Evolutionary conservation across 2,329 filamentous ascomycete species (phyloP), one percentile per base, ranked within the genome.

Genomic region (Xylaria sp.): DNA sequence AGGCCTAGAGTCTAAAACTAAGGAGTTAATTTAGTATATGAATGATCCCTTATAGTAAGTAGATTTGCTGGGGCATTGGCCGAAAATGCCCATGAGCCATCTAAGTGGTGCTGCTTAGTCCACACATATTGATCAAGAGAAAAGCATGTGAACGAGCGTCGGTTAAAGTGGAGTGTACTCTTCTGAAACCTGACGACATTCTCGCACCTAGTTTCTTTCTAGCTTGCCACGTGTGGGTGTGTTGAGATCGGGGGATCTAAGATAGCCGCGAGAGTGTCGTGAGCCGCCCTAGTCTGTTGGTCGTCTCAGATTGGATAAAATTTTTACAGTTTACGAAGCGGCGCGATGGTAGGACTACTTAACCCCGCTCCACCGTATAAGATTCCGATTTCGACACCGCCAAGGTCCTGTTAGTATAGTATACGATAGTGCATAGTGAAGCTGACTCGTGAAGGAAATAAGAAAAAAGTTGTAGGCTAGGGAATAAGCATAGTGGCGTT

Each of bases 261-360:
- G 42, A 34, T 66, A 61, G 51, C 51, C 58, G 34, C 34, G 9
- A 32, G 17, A 36, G 12, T 42, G 39, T 42, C 39, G 48, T 54
- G 11, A 51, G 48, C 34, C 32, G 19, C 47, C 19, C n/a, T 42
- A 17, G 11, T 61, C 19, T 50, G 47, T 7, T 21, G 2, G 27
- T 17, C 24, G 24, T 53, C 14, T 21, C 12, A 32, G 21, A 8
- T 17, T 30, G 14, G 30, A 17, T 14, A 19, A 11, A 27, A 2
- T 7, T 24, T 62, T 17, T 34, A 45, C 14, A 7, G n/a, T 51
- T 34, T 51, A 36, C 47, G 21, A 14, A 54, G 39, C 11, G 51
- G 17, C 9, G 47, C 34, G 50, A 47, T 47, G 24, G 14, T 19
- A 24, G 47, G 21, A 21, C 47, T 48, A 48, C 39, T 4, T 42